phyloP scores from a whole-genome alignment of 2,329 filamentous ascomycete genomes.

The Akanthomyces muscarius region DNA sequence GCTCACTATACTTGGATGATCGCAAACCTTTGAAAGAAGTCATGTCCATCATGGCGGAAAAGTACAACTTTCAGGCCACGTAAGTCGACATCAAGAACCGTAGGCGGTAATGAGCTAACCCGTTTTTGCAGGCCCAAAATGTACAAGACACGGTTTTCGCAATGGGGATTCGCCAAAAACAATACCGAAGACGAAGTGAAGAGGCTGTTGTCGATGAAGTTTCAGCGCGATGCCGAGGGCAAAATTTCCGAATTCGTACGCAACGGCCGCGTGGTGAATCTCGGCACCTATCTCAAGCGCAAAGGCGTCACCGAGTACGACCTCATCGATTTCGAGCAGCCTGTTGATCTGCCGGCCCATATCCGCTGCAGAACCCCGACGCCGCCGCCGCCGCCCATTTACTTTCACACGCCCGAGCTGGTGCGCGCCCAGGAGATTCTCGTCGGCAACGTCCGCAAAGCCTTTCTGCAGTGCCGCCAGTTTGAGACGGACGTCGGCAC shows the following conservation, averaged over 20 bases:
- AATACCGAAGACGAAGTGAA: constrained; percentile 52
- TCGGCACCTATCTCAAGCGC: constrained; percentile 49
- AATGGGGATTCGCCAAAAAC: constrained; percentile 54
- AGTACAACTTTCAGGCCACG: constrained; percentile 47
- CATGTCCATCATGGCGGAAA: constrained; percentile 48
- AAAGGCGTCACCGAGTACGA: constrained; percentile 52
- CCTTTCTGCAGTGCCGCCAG: constrained; percentile 42
- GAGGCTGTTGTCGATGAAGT: constrained; percentile 47
- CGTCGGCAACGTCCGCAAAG: constrained; percentile 41
- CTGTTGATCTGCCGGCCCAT: constrained; percentile 40
- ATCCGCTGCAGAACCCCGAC: constrained; percentile 44
- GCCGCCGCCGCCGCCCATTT: constrained; percentile 39
- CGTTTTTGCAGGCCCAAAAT: constrained; percentile 42
- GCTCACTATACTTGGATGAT: constrained; percentile 45
- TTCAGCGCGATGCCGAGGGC: constrained; percentile 49
- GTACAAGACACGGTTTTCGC: constrained; percentile 54
- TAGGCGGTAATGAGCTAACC: constrained; percentile 19
- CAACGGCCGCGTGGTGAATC: constrained; percentile 48
- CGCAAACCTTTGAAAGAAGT: constrained; percentile 50
- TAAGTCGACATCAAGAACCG: constrained; percentile 27
- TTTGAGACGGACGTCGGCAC: constrained; percentile 36
- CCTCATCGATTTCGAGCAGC: constrained; percentile 43
- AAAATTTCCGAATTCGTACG: constrained; percentile 51
- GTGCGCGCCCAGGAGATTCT: constrained; percentile 42
- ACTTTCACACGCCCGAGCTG: constrained; percentile 40